Conservation (phyloP, 805 yeast species). For the Debaryomyces maramus region DNA sequence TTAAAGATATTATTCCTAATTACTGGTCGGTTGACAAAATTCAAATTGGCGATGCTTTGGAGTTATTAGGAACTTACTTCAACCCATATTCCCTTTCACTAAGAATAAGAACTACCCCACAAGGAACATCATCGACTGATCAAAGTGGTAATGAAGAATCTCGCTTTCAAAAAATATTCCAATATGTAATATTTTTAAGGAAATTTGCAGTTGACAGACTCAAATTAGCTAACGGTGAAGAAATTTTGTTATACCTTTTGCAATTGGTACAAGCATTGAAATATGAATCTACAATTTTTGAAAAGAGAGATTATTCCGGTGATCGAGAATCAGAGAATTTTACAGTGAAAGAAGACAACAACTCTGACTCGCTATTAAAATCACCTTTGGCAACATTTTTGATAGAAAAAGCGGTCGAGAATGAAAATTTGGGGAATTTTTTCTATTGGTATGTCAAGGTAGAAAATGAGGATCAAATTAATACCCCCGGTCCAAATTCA, state of each 20-base stretch:
- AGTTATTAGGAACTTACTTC: constrained; percentile 77
- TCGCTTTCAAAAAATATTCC: constrained; percentile 30
- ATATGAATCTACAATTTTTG: constrained; percentile 55
- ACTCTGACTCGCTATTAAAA: constrained; percentile 17
- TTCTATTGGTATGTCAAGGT: constrained; percentile 92
- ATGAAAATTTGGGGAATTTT: constrained; percentile 70
- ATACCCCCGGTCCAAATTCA: constrained; percentile 11
- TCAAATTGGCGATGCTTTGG: constrained; percentile 83
- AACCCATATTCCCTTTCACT: constrained; percentile 42
- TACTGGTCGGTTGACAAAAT: constrained; percentile 67
- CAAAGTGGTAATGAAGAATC: constrained; percentile 26
- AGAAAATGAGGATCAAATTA: constrained; percentile 67
- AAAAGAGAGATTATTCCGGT: constrained; percentile 9
- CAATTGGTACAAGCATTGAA: constrained; percentile 91
- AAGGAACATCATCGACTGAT: constrained; percentile 7
- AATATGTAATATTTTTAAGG: constrained; percentile 60
- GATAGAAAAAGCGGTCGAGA: constrained; percentile 66
- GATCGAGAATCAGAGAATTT: constrained; percentile 13
- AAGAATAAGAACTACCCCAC: constrained; percentile 3
- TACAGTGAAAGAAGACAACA: constrained; percentile 15
- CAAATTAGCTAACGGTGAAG: constrained; percentile 74
- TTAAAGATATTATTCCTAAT: constrained; percentile 60
- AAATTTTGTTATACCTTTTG: constrained; percentile 74
- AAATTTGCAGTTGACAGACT: constrained; percentile 87
- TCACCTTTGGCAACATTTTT: constrained; percentile 77